Base-by-base conservation (phyloP, 352 stramenopile species). In the Peronosclerospora sorghi region DNA sequence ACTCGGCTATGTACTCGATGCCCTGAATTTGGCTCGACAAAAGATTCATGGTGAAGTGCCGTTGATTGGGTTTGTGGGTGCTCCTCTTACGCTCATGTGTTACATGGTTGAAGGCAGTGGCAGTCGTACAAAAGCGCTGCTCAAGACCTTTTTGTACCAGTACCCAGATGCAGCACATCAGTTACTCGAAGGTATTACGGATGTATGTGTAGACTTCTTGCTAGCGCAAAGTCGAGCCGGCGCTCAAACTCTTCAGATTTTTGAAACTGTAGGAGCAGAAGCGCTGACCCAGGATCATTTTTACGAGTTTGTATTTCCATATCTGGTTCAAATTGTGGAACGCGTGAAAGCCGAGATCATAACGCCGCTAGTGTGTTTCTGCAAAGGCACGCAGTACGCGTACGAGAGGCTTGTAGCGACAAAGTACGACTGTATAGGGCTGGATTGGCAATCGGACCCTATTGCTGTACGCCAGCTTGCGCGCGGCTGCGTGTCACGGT, bases 41-140 rank as follows among this genome's bases (percentile, higher is more conserved):
- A 68, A 86, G 46, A 86, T 96, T 50, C 79, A 95, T 29, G 81
- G 82, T 20, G 69, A 91, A 46, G 88, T 97, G n/a, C 89, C 90
- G n/a, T 66, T 99, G 1, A 98, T 98, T 56, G 96, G 96, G 32
- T 99, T 99, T 63, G 94, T 86, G 14, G 96, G 95, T 21, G 95
- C 81, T 12, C 96, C 96, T 9, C 94, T 96, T 51, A 99, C 95
- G 26, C 79, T 99, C 32, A 76, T 98, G 38, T 98, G 91, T 70
- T 99, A 99, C 75, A 98, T 98, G 92, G 93, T 98, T 19, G 96
- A 97, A 38, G 95, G 95, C 48, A 91, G 90, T 18, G 94, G 87
- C 27, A 97, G 90, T 51, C 96, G 95, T 56, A 98, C 97, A 37
- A 93, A 91, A 51, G 73, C 86, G 15, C 74, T 96, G 51, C 84